phyloP scores from a whole-genome alignment of 305 asterid species.

The Rubia balearica region DNA sequence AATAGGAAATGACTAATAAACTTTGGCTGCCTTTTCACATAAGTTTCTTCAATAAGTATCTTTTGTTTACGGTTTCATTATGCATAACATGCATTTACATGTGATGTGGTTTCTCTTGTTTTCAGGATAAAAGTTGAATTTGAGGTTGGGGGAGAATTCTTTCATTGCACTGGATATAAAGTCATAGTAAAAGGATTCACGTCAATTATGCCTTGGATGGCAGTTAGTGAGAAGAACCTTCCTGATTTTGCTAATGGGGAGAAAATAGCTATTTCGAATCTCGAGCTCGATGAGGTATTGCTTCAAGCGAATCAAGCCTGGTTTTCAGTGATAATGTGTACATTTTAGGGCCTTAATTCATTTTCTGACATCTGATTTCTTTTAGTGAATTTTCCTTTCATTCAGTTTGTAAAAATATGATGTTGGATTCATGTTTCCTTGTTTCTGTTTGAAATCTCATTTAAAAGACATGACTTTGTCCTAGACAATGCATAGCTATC shows the following conservation, averaged over 20 bases:
- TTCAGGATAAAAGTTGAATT: conserved; percentile 61
- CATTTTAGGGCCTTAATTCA: neutral
- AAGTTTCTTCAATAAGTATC: neutral
- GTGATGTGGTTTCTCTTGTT: conserved; percentile 14
- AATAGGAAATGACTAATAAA: neutral
- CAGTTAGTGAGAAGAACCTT: conserved; percentile 57
- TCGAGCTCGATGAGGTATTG: conserved; percentile 66
- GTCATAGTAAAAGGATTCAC: conserved; percentile 67
- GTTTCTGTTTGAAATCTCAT: neutral
- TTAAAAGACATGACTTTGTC: neutral
- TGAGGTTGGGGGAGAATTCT: conserved; percentile 65
- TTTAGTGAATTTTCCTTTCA: neutral
- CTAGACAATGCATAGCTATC: neutral
- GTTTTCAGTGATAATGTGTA: neutral
- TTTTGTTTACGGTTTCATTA: neutral
- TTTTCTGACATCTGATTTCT: neutral
- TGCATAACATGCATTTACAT: neutral
- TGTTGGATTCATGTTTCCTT: neutral
- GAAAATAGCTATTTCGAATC: conserved; percentile 49
- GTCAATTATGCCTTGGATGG: conserved; percentile 89
- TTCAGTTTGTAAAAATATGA: neutral
- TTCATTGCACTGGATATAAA: conserved; percentile 65
- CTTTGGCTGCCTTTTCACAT: neutral
- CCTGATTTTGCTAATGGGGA: conserved; percentile 64
- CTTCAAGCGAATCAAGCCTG: neutral